These are phyloP conservation scores for Ophiocordyceps sinensis DNA, from an alignment of 2,329 filamentous ascomycete genomes.

Conservation along the genomic window DNA sequence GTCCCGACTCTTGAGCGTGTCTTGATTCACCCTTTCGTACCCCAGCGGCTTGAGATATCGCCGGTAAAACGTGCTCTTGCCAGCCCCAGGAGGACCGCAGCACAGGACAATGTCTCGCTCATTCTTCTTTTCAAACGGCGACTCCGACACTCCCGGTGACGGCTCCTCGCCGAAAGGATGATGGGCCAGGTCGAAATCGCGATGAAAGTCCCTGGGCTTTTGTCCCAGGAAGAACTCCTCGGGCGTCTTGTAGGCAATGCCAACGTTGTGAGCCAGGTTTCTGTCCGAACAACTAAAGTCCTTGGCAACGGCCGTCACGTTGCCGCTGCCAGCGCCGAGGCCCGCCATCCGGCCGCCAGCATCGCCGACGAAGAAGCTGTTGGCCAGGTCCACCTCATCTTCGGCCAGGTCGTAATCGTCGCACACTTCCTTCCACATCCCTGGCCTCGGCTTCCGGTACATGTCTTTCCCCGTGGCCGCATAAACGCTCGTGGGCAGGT, in stretches of 20 bases:
- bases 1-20: constrained; percentile 60
- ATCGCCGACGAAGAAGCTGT: constrained; percentile 81
- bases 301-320: constrained; percentile 21
- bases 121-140: constrained; percentile 41
- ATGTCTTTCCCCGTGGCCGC: constrained; percentile 72
- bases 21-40: constrained; percentile 82
- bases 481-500: constrained; percentile 68
- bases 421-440: constrained; percentile 65
- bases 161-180: constrained; percentile 29
- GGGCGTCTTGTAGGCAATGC: constrained; percentile 68
- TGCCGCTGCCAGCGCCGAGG: constrained; percentile 3
- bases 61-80: constrained; percentile 88
- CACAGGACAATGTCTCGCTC: constrained; percentile 66
- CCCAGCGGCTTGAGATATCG: constrained; percentile 60
- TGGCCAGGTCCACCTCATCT: constrained; percentile 48
- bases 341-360: constrained; percentile 48
- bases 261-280: constrained; percentile 75
- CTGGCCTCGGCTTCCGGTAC: constrained; percentile 73
- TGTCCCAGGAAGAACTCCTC: constrained; percentile 81
- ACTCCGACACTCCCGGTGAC: constrained; percentile 18
- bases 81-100: constrained; percentile 76
- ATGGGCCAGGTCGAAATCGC: constrained; percentile 55
- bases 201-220: constrained; percentile 46
- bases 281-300: constrained; percentile 56
- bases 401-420: constrained; percentile 44